Evolutionary conservation across 176 grass and related monocot species (phyloP).

Genomic region (Avena insularis): DNA sequence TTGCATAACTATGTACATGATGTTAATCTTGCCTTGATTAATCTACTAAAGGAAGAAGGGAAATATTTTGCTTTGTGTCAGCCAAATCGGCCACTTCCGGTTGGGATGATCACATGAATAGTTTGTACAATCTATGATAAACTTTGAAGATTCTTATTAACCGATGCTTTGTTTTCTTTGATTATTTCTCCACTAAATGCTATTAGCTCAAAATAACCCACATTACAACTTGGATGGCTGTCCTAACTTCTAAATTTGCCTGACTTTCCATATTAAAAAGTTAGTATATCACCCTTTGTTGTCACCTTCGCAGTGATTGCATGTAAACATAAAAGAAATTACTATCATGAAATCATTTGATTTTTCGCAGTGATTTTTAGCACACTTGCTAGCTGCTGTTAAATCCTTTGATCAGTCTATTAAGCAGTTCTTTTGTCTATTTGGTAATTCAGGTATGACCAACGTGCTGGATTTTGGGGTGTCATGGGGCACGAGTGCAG

Average conservation of each 20-base stretch:
- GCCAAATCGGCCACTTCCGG: not conserved
- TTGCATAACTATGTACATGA: not conserved
- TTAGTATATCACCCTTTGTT: not conserved
- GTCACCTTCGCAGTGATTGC: not conserved
- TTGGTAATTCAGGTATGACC: conserved; percentile 77
- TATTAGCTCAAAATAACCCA: conserved; percentile 14
- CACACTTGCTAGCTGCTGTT: not conserved
- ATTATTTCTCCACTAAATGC: conserved; percentile 20
- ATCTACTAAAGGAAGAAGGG: no score
- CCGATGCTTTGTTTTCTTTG: not conserved
- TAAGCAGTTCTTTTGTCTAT: not conserved
- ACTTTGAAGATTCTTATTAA: not conserved
- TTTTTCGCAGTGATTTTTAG: not conserved
- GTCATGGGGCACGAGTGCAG: conserved; percentile 76
- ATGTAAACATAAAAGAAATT: not conserved
- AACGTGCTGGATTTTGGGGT: conserved; percentile 97
- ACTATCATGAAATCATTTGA: not conserved
- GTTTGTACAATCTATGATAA: conserved; percentile 10
- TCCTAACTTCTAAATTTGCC: not conserved
- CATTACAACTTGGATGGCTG: not conserved
- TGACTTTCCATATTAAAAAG: not conserved
- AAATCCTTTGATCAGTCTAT: not conserved
- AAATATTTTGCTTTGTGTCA: not conserved
- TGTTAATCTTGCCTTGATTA: no score
- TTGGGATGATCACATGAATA: not conserved